These are phyloP conservation scores for Drechmeria coniospora DNA, from an alignment of 2,329 filamentous ascomycete species.

Conservation along the genomic window DNA sequence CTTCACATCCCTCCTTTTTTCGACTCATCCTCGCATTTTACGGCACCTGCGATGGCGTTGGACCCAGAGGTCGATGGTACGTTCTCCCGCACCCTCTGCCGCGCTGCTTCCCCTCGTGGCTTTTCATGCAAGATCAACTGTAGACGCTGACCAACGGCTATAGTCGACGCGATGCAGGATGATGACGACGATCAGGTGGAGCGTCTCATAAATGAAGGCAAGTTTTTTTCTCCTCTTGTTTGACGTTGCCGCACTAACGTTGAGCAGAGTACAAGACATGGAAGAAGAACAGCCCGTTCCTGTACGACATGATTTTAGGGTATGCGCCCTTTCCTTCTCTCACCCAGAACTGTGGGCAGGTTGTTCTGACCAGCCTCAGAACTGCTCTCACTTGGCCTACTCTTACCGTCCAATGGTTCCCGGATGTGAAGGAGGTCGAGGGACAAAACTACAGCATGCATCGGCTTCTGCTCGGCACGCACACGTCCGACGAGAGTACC, in stretches of 20 bases:
- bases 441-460: slow-evolving; percentile 81
- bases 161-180: slow-evolving; percentile 35
- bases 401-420: slow-evolving; percentile 94
- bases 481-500: slow-evolving; percentile 70
- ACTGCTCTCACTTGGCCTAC: slow-evolving; percentile 96
- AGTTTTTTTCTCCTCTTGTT: background rate
- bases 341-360: background rate
- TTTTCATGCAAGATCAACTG: background rate
- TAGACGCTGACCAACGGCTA: slow-evolving; percentile 3
- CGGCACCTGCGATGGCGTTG: slow-evolving; percentile 20
- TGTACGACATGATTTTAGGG: slow-evolving; percentile 95
- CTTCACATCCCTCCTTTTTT: too few species aligned
- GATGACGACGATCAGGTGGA: slow-evolving; percentile 61
- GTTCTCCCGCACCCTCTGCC: slow-evolving; percentile 6
- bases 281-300: slow-evolving; percentile 98
- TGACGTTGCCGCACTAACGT: slow-evolving; percentile 1
- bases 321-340: slow-evolving; percentile 13
- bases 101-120: background rate
- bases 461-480: slow-evolving; percentile 82
- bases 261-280: slow-evolving; percentile 88
- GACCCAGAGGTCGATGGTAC: slow-evolving; percentile 22
- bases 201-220: slow-evolving; percentile 88
- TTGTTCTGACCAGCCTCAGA: slow-evolving; percentile 21
- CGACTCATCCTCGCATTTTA: slow-evolving; percentile 6
- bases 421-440: slow-evolving; percentile 76